Conservation (phyloP, 805 yeast species). For the Cyberlindnera mycetangii region DNA sequence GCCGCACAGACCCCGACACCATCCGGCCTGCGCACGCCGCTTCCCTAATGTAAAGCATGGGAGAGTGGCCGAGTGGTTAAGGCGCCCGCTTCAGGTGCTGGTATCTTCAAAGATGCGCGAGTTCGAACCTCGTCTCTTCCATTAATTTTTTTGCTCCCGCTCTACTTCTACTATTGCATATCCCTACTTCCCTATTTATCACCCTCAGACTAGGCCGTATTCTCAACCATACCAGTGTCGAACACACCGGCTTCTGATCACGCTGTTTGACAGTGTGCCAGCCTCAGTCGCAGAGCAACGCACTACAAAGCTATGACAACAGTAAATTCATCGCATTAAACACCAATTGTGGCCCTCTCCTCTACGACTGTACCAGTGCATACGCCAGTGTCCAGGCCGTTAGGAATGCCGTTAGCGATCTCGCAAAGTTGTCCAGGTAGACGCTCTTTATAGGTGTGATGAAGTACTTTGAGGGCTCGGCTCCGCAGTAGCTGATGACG, state of each 20-base stretch:
- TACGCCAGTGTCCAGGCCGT: constrained; percentile 30
- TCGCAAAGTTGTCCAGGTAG: constrained; percentile 15
- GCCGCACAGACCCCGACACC: too few relatives aligned
- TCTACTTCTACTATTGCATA: too few relatives aligned
- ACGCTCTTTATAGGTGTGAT: constrained; percentile 17
- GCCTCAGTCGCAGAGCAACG: too few relatives aligned
- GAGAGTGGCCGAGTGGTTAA: constrained; percentile 46
- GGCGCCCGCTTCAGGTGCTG: constrained; percentile 47
- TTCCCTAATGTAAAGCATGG: not conserved
- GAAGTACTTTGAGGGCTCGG: constrained; percentile 13
- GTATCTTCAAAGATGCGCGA: constrained; percentile 43
- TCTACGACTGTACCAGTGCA: constrained; percentile 25
- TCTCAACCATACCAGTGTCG: too few relatives aligned
- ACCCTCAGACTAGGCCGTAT: too few relatives aligned
- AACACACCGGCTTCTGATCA: too few relatives aligned
- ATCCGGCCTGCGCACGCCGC: not conserved
- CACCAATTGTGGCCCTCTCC: not conserved
- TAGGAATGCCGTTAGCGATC: constrained; percentile 22
- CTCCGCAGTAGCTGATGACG: constrained; percentile 5
- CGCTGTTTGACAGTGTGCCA: too few relatives aligned
- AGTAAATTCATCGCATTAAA: not conserved
- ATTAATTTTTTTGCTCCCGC: constrained; percentile 27
- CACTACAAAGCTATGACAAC: too few relatives aligned
- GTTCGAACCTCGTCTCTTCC: constrained; percentile 44
- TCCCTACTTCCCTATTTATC: too few relatives aligned